Percentiles rank a stretch among this genome's conserved stretches.
Conservation (phyloP, 73 alveolate species). For the Paraurostyla sp. region DNA sequence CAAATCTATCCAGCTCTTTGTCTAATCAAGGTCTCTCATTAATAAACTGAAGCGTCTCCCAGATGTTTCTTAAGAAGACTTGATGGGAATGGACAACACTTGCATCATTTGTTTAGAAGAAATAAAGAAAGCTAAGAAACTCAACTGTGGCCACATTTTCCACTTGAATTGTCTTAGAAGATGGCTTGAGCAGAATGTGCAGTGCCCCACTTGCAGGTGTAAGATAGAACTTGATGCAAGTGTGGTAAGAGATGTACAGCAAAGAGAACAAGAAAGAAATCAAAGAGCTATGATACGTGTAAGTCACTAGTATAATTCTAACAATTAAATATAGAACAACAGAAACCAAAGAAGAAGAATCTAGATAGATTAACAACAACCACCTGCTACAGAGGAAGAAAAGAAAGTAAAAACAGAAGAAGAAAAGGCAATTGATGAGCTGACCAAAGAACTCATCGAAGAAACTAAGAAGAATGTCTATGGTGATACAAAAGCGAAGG, state of each 20-base stretch:
- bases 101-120: constrained; percentile 72
- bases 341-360: too few relatives aligned
- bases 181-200: constrained; percentile 74
- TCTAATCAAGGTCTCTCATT: constrained; percentile 25
- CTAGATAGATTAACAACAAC: too few relatives aligned
- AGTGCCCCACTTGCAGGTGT: constrained; percentile 87
- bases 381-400: neutral
- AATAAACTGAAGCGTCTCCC: constrained; percentile 52
- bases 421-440: neutral
- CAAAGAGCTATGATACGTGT: neutral
- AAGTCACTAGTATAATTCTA: too few relatives aligned
- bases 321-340: too few relatives aligned
- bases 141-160: constrained; percentile 86
- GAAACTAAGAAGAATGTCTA: neutral
- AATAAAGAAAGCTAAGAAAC: constrained; percentile 64
- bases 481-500: neutral
- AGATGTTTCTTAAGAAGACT: constrained; percentile 43
- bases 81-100: constrained; percentile 65
- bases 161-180: constrained; percentile 75
- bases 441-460: neutral
- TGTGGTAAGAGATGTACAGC: neutral
- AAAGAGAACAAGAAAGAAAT: neutral
- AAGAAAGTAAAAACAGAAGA: neutral
- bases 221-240: constrained; percentile 34
- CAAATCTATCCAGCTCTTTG: constrained; percentile 18